A percentile compares a stretch with the other conserved stretches of the same genome.
Evolutionary conservation across 257 asterid species (phyloP).

Genomic region (Lycium ferocissimum): DNA sequence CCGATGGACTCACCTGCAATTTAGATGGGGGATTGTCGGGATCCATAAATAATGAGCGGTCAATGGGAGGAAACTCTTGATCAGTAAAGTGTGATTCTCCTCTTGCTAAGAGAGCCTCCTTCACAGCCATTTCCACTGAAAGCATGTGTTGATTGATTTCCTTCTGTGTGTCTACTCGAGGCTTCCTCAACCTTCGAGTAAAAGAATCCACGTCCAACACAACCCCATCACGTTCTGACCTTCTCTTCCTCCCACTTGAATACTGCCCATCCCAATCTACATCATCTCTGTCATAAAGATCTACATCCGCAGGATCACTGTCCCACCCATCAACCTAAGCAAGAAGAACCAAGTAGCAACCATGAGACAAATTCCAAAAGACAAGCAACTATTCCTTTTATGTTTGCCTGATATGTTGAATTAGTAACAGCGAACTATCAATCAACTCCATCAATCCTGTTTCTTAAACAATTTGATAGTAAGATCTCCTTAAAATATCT

Average conservation of each 20-base stretch:
- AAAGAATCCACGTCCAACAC: constrained; percentile 88
- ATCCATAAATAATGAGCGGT: constrained; percentile 91
- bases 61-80: constrained; percentile 96
- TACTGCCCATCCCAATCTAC: constrained; percentile 99
- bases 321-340: constrained; percentile 98
- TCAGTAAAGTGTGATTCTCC: constrained; percentile 94
- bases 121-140: constrained; percentile 94
- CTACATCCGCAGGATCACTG: constrained; percentile 99
- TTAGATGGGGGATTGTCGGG: constrained; percentile 86
- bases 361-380: constrained; percentile 30
- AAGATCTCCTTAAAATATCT: constrained; percentile 6
- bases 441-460: background rate
- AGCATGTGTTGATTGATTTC: constrained; percentile 97
- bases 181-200: constrained; percentile 88
- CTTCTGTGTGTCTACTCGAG: constrained; percentile 86
- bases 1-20: constrained; percentile 64
- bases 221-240: constrained; percentile 85
- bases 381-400: background rate
- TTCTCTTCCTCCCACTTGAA: constrained; percentile 97
- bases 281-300: constrained; percentile 96
- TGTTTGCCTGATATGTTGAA: background rate
- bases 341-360: constrained; percentile 32
- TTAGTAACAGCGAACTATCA: background rate
- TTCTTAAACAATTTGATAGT: constrained; percentile 11
- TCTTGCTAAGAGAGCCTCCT: constrained; percentile 93